These are phyloP conservation scores for Cercospora berteroae DNA, from an alignment of 2,329 filamentous ascomycete genomes.

Conservation along the genomic window DNA sequence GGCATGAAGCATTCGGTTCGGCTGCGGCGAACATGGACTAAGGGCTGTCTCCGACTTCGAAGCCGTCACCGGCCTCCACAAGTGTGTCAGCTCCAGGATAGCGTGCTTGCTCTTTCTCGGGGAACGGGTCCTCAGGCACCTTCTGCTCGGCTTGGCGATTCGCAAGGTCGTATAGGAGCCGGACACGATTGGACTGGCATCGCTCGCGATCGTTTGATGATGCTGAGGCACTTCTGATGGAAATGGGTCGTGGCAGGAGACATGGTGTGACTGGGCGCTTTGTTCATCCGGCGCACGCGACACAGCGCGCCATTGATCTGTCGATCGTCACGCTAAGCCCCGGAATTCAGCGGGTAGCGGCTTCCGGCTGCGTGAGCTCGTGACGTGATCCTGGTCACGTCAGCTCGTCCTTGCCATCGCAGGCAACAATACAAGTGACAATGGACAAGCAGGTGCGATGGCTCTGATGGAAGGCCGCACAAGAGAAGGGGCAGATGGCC, in stretches of 20 bases:
- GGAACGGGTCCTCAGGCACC: background rate
- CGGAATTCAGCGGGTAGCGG: conserved; percentile 3
- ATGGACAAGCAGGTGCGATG: background rate
- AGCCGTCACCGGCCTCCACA: background rate
- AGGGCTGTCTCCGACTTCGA: background rate
- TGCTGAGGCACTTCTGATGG: background rate
- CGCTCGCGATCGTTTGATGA: background rate
- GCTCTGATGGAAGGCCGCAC: background rate
- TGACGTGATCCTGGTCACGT: background rate
- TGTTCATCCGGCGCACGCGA: background rate
- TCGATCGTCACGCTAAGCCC: conserved; percentile 6
- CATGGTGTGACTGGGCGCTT: background rate
- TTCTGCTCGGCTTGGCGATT: background rate
- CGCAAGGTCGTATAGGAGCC: background rate
- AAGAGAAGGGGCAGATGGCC: background rate
- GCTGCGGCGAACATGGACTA: background rate
- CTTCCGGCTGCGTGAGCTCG: background rate
- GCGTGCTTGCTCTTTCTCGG: background rate
- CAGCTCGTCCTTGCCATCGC: background rate
- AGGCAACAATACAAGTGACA: background rate
- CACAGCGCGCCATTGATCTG: conserved; percentile 7
- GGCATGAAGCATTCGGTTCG: background rate
- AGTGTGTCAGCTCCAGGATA: background rate
- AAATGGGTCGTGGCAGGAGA: background rate
- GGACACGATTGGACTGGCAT: background rate